phyloP scores from a whole-genome alignment of 2,329 filamentous ascomycete genomes.

The Pseudopithomyces chartarum region DNA sequence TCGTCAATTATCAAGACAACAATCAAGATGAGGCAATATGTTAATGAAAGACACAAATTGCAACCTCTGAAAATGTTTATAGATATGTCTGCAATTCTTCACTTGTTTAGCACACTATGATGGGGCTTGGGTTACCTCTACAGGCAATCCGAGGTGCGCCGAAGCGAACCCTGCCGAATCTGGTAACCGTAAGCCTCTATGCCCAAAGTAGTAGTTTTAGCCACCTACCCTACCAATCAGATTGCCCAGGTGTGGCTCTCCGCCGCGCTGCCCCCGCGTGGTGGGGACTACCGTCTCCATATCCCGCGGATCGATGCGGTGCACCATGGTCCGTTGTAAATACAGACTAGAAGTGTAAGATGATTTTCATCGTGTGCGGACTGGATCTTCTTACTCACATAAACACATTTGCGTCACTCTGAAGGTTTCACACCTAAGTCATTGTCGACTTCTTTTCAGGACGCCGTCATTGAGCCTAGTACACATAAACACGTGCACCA shows the following conservation, averaged over 20 bases:
- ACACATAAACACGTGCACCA: not conserved
- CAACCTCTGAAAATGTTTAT: not conserved
- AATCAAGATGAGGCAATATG: not conserved
- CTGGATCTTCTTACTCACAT: not conserved
- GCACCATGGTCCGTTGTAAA: not conserved
- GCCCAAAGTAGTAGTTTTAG: conserved; percentile 5
- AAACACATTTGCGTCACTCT: not conserved
- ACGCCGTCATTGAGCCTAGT: not conserved
- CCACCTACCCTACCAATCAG: conserved; percentile 5
- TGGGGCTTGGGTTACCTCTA: conserved; percentile 6
- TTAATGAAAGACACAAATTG: not conserved
- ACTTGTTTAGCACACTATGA: not conserved
- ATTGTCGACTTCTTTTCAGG: too few species aligned
- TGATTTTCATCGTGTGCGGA: not conserved
- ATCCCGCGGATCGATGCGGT: not conserved
- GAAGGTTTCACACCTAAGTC: too few species aligned
- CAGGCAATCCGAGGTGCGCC: conserved; percentile 13
- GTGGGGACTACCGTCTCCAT: not conserved
- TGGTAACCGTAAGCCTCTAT: conserved; percentile 18
- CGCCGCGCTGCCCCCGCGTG: conserved; percentile 3
- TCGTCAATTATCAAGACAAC: not conserved
- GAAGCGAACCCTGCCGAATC: conserved; percentile 1
- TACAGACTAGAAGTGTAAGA: not conserved
- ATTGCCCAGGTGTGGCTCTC: not conserved
- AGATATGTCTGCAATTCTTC: not conserved